Base-by-base conservation (phyloP, 805 yeast species). In the Cyberlindnera euphorbiiphila region DNA sequence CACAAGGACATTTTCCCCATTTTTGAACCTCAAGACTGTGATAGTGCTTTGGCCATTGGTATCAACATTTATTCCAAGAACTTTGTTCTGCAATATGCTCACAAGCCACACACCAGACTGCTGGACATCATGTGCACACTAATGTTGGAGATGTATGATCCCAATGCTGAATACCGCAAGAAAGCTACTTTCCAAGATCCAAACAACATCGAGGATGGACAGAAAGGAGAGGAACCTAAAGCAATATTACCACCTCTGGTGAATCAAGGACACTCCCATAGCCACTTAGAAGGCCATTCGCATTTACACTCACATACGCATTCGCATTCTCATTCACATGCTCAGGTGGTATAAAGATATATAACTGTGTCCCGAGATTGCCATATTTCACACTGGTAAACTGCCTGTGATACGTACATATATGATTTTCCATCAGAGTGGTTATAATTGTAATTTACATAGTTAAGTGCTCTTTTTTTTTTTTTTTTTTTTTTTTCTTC, bases 61-160 rank as follows among this genome's bases (percentile, higher is more conserved):
- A 46, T 52, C 23, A 46, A 49, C 37, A 43, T 52, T 15, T 46
- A 41, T 24, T 34, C 51, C 9, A 52, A 51, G 41, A 45, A 50
- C 29, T 49, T 33, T 30, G 42, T 49, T 11, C 32, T 52, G 3
- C 45, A 44, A 28, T 52, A 52, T 37, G 42, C 36, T 14, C 57
- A 52, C 34, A 44, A 32, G 23, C 42, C 41, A 16, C 54, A 52
- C 25, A 43, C 41, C 4, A 45, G 45, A 17, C 40, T 51, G 27
- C 21, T 51, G 14, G 56, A 51, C 26, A 46, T 48, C 18, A 45
- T 48, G 20, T 51, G 45, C 20, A 33, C 47, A 3, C 23, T 50
- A 11, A 28, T 51, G 36, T 27, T 42, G 15, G 50, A 50, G 39
- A 45, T 50, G 41, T 46, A 45, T 21, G 46, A 43, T 15, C 34